Conservation (phyloP, 2,329 filamentous ascomycete species). For the Pseudogymnoascus sp. region DNA sequence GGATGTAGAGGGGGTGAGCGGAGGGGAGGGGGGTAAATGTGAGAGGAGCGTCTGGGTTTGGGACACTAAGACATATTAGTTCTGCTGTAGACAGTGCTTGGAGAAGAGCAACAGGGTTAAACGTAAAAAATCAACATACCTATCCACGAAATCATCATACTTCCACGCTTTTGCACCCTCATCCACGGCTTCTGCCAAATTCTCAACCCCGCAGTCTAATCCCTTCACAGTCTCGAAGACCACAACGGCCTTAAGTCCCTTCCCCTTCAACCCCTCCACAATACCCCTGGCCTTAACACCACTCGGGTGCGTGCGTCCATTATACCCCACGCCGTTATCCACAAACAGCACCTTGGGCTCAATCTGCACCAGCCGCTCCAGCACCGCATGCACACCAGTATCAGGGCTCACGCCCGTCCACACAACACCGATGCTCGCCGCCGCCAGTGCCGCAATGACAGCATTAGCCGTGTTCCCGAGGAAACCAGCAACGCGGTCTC, state of each 20-base stretch:
- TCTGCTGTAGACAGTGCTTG: slow-evolving; percentile 25
- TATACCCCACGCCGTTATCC: slow-evolving; percentile 83
- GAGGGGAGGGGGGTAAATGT: slow-evolving; percentile 72
- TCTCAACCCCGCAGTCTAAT: slow-evolving; percentile 17
- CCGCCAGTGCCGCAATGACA: slow-evolving; percentile 78
- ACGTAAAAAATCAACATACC: slow-evolving; percentile 16
- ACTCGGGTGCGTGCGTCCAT: slow-evolving; percentile 81
- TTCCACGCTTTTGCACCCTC: slow-evolving; percentile 32
- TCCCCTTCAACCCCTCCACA: slow-evolving; percentile 50
- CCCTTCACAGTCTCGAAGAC: slow-evolving; percentile 61
- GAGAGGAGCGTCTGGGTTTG: slow-evolving; percentile 33
- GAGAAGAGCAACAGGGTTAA: slow-evolving; percentile 28
- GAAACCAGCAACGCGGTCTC: slow-evolving; percentile 61
- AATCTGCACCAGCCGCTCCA: slow-evolving; percentile 83
- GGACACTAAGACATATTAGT: slow-evolving; percentile 31
- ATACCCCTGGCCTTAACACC: slow-evolving; percentile 74
- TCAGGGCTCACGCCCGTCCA: slow-evolving; percentile 94
- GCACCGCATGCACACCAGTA: slow-evolving; percentile 81
- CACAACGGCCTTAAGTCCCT: slow-evolving; percentile 58
- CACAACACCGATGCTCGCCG: slow-evolving; percentile 74
- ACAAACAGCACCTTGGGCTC: slow-evolving; percentile 74
- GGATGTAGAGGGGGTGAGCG: slow-evolving; percentile 84
- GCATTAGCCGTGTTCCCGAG: slow-evolving; percentile 87
- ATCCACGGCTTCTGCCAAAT: slow-evolving; percentile 14
- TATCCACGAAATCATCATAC: slow-evolving; percentile 39